These are phyloP conservation scores for Umbilicus rupestris DNA, from an alignment of 164 flowering plant genomes.

Conservation along the genomic window DNA sequence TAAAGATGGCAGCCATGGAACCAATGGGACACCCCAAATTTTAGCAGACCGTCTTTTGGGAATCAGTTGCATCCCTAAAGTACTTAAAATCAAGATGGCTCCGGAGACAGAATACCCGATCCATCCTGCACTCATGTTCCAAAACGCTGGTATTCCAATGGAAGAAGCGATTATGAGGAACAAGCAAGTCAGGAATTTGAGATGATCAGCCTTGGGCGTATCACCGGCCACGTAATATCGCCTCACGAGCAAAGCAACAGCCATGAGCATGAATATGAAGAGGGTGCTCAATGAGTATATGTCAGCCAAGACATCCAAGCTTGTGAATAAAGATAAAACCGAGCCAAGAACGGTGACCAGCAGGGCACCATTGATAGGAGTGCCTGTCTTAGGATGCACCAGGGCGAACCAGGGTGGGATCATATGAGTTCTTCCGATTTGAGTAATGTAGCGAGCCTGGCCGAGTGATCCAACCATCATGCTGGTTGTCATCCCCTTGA, in stretches of 20 bases:
- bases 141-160: constrained; percentile 32
- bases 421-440: constrained; percentile 79
- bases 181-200: constrained; percentile 31
- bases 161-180: constrained; percentile 40
- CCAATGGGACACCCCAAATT: constrained; percentile 73
- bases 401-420: constrained; percentile 78
- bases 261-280: constrained; percentile 73
- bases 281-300: constrained; percentile 65
- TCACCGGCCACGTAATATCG: constrained; percentile 49
- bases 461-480: constrained; percentile 63
- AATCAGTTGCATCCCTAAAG: constrained; percentile 37
- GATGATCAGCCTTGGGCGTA: constrained; percentile 24
- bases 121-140: constrained; percentile 43
- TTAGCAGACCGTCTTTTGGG: constrained; percentile 42
- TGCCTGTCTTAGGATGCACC: constrained; percentile 67
- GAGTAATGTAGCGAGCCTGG: constrained; percentile 77
- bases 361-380: constrained; percentile 66
- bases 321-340: constrained; percentile 49
- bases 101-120: constrained; percentile 36
- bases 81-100: constrained; percentile 48
- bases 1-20: constrained; percentile 80
- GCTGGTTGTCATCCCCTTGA: constrained; percentile 79
- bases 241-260: constrained; percentile 64
- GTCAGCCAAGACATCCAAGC: constrained; percentile 64
- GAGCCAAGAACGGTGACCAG: constrained; percentile 33